Conservation (phyloP, 164 flowering plant genomes). For the Nymphaea colorata region DNA sequence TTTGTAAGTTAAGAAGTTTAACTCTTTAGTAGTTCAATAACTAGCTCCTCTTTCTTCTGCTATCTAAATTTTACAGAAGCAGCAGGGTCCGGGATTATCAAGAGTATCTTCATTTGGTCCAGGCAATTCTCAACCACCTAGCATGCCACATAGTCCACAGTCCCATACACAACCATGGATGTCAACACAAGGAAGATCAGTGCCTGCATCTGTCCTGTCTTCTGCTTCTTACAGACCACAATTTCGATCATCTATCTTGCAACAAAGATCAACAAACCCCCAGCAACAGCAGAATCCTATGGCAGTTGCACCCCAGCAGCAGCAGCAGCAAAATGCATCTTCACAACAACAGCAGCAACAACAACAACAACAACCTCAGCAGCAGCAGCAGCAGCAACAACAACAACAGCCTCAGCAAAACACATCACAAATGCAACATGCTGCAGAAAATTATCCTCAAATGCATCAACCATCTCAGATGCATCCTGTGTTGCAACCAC, state of each 20-base stretch:
- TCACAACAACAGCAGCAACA: constrained; percentile 12
- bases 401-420: constrained; percentile 2
- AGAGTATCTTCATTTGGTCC: constrained; percentile 40
- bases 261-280: constrained; percentile 44
- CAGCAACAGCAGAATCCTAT: constrained; percentile 31
- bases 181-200: constrained; percentile 47
- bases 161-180: constrained; percentile 69
- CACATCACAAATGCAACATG: constrained; percentile 27
- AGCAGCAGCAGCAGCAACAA: background rate
- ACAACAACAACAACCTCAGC: background rate
- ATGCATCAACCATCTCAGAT: constrained; percentile 8
- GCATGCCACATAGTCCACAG: constrained; percentile 38
- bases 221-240: constrained; percentile 49
- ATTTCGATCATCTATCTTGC: constrained; percentile 37
- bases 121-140: constrained; percentile 32
- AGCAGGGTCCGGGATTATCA: constrained; percentile 49
- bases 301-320: constrained; percentile 27
- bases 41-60: background rate
- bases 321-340: constrained; percentile 37
- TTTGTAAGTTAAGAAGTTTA: no score
- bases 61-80: constrained; percentile 31
- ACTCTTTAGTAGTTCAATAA: background rate
- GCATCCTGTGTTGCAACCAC: constrained; percentile 15
- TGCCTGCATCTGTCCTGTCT: constrained; percentile 45
- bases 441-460: constrained; percentile 38